Conservation (phyloP, 352 stramenopile species). For the Phytophthora niederhauseri region DNA sequence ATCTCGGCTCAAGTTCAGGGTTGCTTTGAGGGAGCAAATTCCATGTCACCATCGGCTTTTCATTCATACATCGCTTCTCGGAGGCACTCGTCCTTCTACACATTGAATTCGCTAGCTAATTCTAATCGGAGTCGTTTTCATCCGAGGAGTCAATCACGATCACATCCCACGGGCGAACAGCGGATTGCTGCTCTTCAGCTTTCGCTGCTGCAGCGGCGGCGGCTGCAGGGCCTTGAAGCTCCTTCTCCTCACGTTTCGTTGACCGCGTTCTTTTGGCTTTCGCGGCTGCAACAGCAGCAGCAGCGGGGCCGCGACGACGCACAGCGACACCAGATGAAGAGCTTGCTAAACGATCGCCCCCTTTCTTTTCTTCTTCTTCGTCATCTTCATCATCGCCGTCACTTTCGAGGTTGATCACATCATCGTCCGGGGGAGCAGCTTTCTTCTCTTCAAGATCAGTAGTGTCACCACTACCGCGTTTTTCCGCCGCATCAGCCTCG, state of each 20-base stretch:
- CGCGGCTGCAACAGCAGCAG: conserved; percentile 16
- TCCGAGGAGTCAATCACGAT: conserved; percentile 83
- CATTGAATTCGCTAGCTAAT: conserved; percentile 20
- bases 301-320: neutral
- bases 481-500: conserved; percentile 12
- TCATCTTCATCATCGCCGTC: conserved; percentile 9
- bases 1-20: neutral
- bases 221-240: neutral
- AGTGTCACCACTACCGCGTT: neutral
- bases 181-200: conserved; percentile 28
- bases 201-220: conserved; percentile 21
- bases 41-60: conserved; percentile 1
- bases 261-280: conserved; percentile 20
- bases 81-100: conserved; percentile 15
- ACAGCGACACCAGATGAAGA: conserved; percentile 5
- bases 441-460: conserved; percentile 10
- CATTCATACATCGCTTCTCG: conserved; percentile 20
- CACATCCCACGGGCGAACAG: conserved; percentile 63
- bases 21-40: neutral
- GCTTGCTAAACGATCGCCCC: neutral
- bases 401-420: conserved; percentile 21
- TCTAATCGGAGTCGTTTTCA: conserved; percentile 44
- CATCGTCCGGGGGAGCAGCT: neutral
- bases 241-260: neutral
- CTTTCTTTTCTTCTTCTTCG: conserved; percentile 11